Conservation (phyloP, 805 yeast genomes). For the Ogataea ganodermae region DNA sequence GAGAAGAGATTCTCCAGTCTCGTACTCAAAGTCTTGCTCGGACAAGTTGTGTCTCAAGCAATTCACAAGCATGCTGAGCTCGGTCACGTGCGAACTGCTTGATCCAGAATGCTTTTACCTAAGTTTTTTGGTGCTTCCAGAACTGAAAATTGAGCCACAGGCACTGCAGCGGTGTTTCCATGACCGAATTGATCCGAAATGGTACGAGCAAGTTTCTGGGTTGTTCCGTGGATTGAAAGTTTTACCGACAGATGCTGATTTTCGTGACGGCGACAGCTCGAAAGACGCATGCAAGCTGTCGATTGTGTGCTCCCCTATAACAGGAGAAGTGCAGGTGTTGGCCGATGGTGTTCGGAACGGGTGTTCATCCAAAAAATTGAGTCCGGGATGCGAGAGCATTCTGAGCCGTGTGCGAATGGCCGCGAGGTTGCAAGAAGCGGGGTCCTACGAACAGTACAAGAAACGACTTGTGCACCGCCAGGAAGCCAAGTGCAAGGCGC, state of each 20-base stretch:
- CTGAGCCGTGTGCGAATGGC: constrained; percentile 16
- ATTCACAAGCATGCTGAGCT: constrained; percentile 52
- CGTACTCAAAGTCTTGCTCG: constrained; percentile 83
- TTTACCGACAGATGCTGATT: constrained; percentile 17
- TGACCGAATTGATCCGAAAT: constrained; percentile 18
- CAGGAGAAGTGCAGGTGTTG: constrained; percentile 39
- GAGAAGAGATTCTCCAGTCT: constrained; percentile 68
- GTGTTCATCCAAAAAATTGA: constrained; percentile 22
- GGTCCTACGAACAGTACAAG: constrained; percentile 22
- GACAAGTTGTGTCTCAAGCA: constrained; percentile 78
- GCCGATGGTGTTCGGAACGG: constrained; percentile 67
- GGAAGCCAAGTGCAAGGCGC: constrained; percentile 6
- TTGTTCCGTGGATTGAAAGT: constrained; percentile 13
- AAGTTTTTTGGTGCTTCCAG: constrained; percentile 52
- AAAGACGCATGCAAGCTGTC: constrained; percentile 24
- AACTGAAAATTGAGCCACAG: constrained; percentile 25
- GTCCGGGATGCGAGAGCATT: constrained; percentile 18
- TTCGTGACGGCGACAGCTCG: constrained; percentile 12
- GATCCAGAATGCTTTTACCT: constrained; percentile 41
- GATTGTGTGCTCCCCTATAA: constrained; percentile 30
- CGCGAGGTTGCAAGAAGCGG: background rate
- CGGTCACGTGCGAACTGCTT: constrained; percentile 41
- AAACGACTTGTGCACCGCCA: background rate
- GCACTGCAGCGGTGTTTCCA: constrained; percentile 47
- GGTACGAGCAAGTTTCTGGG: background rate